These are phyloP conservation scores for Sistotremastrum suecicum DNA, from an alignment of 768 basidiomycete species.

Conservation along the genomic window DNA sequence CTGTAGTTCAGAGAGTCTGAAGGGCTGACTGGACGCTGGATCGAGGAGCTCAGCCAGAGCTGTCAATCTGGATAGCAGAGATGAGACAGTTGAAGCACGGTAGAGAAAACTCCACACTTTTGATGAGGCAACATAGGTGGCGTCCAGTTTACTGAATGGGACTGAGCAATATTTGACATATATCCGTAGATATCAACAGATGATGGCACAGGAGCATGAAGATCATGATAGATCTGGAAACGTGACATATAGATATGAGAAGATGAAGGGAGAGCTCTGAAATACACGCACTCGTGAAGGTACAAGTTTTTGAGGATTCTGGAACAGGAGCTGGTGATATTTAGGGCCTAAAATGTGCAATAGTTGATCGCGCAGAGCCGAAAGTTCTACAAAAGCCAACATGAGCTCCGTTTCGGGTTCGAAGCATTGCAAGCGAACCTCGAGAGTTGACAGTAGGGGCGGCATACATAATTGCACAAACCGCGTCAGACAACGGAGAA, in stretches of 20 bases:
- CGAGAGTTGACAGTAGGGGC: too few species aligned
- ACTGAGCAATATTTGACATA: conserved; percentile 37
- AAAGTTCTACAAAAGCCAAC: too few species aligned
- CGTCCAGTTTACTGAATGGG: conserved; percentile 42
- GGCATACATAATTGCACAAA: too few species aligned
- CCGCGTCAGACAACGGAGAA: too few species aligned
- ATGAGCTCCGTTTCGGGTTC: too few species aligned
- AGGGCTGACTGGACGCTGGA: conserved; percentile 27
- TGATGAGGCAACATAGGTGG: conserved; percentile 49
- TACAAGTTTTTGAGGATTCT: too few species aligned
- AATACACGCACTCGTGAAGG: too few species aligned
- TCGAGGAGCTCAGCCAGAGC: conserved; percentile 49
- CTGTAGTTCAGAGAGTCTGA: conserved; percentile 45
- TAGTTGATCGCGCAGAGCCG: too few species aligned
- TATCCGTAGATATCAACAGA: conserved; percentile 41
- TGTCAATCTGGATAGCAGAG: conserved; percentile 27
- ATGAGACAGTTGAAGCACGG: not conserved
- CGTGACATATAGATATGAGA: not conserved
- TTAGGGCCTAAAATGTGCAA: too few species aligned
- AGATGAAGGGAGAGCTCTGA: too few species aligned
- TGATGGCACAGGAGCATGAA: conserved; percentile 40
- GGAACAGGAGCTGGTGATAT: too few species aligned
- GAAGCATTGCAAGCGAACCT: too few species aligned
- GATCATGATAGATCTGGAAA: conserved; percentile 33
- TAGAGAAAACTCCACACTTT: conserved; percentile 27